These are phyloP conservation scores for Exobasidium rhododendri DNA, from an alignment of 1,284 basidiomycete species.

Conservation along the genomic window DNA sequence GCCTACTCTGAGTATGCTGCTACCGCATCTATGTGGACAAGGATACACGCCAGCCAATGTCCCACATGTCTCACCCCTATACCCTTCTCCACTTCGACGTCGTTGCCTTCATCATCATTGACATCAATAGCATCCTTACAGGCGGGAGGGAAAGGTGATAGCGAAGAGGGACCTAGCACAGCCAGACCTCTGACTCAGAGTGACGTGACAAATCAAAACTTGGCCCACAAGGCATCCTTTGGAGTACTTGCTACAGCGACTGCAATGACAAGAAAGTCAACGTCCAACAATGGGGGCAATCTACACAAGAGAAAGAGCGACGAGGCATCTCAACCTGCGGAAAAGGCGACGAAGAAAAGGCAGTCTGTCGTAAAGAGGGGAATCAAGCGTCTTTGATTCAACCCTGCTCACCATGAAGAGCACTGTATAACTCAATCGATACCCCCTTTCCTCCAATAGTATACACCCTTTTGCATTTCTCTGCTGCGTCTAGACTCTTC, in stretches of 20 bases:
- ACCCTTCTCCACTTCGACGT: not conserved
- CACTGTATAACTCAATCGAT: too few species aligned
- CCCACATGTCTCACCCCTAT: not conserved
- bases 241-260: not conserved
- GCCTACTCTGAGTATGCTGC: conserved; percentile 14
- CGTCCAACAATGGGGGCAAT: not conserved
- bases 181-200: not conserved
- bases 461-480: too few species aligned
- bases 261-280: not conserved
- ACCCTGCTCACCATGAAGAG: too few species aligned
- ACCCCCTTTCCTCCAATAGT: too few species aligned
- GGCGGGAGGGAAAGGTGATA: not conserved
- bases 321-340: not conserved
- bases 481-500: too few species aligned
- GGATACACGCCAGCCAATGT: conserved; percentile 6
- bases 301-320: not conserved
- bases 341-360: not conserved
- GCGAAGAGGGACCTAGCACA: not conserved
- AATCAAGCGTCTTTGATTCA: conserved; percentile 11
- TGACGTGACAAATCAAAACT: not conserved
- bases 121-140: not conserved
- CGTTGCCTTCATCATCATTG: not conserved
- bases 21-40: conserved; percentile 14
- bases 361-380: conserved; percentile 2
- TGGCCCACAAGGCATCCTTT: conserved; percentile 2